These are phyloP conservation scores for Dendrobium huoshanense DNA, from an alignment of 106 monocot species.

Conservation along the genomic window DNA sequence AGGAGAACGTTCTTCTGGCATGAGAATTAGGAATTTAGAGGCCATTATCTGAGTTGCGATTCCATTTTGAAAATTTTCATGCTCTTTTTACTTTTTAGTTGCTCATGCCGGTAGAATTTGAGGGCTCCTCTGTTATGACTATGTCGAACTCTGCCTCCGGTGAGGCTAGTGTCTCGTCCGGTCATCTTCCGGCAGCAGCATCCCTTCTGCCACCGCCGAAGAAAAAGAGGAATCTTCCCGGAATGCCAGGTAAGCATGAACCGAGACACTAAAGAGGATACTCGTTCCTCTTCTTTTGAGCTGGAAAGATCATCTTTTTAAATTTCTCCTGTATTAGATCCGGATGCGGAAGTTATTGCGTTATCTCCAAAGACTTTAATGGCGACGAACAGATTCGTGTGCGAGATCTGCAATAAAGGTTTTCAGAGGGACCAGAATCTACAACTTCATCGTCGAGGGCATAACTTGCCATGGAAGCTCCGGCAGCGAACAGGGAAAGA, in stretches of 20 bases:
- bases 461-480: conserved; percentile 49
- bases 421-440: conserved; percentile 50
- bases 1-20: not conserved
- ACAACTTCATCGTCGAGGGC: conserved; percentile 36
- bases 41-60: not conserved
- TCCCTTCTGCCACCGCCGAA: conserved; percentile 16
- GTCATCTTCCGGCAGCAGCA: conserved; percentile 8
- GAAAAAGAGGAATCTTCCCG: conserved; percentile 43
- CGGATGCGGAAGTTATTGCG: conserved; percentile 35
- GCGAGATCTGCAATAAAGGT: conserved; percentile 48
- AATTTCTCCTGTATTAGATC: conserved; percentile 17
- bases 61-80: not conserved
- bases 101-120: conserved; percentile 25
- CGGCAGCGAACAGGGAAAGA: conserved; percentile 38
- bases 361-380: conserved; percentile 36
- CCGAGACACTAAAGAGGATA: not conserved
- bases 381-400: conserved; percentile 48
- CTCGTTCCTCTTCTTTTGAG: not conserved
- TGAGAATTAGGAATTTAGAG: not conserved
- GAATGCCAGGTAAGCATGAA: conserved; percentile 34
- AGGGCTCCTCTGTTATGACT: conserved; percentile 29
- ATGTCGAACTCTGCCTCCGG: conserved; percentile 37
- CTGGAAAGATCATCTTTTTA: not conserved
- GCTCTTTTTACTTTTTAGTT: not conserved
- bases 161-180: conserved; percentile 35